Conservation (phyloP, 2,329 filamentous ascomycete species). For the Fusarium sulawesiense region DNA sequence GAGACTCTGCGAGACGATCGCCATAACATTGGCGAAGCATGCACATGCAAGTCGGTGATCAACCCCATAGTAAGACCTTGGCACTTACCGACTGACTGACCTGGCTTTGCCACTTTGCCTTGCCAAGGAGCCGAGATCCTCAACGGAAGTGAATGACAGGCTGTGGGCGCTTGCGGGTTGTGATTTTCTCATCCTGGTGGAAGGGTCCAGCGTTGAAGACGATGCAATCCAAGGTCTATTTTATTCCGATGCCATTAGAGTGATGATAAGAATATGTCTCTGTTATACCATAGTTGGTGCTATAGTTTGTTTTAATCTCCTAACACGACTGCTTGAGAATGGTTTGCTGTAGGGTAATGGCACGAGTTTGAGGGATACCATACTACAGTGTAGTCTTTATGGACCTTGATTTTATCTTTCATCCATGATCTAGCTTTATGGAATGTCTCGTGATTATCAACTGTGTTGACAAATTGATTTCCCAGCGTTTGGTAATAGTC, state of each 20-base stretch:
- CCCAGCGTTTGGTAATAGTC: accelerated
- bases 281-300: not conserved
- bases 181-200: not conserved
- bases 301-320: not conserved
- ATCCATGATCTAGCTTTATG: no score
- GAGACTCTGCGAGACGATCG: not conserved
- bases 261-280: no score
- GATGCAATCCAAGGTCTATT: no score
- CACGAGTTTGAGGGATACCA: no score
- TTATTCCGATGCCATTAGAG: no score
- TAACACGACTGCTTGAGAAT: accelerated
- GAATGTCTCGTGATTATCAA: no score
- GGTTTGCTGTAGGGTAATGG: not conserved
- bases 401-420: no score
- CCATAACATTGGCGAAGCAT: not conserved
- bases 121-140: not conserved
- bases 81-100: not conserved
- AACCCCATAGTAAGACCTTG: not conserved
- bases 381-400: no score
- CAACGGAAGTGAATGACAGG: not conserved
- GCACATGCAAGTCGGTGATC: not conserved
- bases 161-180: not conserved
- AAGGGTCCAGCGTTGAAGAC: no score
- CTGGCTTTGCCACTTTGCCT: not conserved
- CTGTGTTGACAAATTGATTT: no score